Conservation (phyloP, 306 rosid genomes). For the Prunus mongolica region DNA sequence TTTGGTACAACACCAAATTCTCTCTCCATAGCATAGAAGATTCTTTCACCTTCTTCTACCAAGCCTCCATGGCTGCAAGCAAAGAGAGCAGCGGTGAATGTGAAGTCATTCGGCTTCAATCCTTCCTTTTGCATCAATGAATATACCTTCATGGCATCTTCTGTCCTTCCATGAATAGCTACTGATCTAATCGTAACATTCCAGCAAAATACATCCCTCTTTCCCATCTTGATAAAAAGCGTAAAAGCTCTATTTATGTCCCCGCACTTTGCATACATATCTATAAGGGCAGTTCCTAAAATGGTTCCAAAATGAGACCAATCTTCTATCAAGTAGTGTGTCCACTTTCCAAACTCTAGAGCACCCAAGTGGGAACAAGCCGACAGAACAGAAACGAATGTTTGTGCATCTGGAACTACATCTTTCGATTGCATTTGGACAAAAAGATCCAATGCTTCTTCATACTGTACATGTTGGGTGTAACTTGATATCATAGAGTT, state of each 20-base stretch:
- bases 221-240: conserved; percentile 19
- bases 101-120: conserved; percentile 21
- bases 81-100: conserved; percentile 22
- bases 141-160: conserved; percentile 26
- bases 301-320: conserved; percentile 27
- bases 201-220: conserved; percentile 30
- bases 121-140: conserved; percentile 19
- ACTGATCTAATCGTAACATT: conserved; percentile 25
- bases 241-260: conserved; percentile 23
- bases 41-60: conserved; percentile 20
- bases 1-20: conserved; percentile 10
- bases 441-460: conserved; percentile 24
- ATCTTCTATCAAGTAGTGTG: conserved; percentile 19
- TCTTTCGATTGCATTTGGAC: conserved; percentile 19
- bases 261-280: conserved; percentile 32
- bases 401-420: conserved; percentile 20
- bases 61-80: conserved; percentile 34
- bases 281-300: conserved; percentile 23
- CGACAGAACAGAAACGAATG: conserved; percentile 26
- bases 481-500: conserved; percentile 29
- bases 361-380: conserved; percentile 28
- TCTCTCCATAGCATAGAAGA: conserved; percentile 20
- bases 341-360: conserved; percentile 22
- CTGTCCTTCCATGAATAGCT: conserved; percentile 23
- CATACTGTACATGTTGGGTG: conserved; percentile 11